phyloP scores from a whole-genome alignment of 2,329 filamentous ascomycete species.

The Helminthosporium solani region DNA sequence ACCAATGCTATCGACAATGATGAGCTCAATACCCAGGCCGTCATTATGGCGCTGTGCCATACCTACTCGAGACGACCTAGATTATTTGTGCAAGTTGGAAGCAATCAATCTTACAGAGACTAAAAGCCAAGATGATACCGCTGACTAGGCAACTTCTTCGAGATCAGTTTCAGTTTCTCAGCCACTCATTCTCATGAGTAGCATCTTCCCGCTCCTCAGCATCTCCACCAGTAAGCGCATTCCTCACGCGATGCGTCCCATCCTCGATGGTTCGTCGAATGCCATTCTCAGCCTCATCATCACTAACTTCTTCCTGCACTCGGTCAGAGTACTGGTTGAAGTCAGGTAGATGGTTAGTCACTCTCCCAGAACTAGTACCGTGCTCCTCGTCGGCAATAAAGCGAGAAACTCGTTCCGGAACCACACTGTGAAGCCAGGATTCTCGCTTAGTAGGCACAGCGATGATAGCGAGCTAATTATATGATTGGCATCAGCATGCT shows the following conservation, averaged over 20 bases:
- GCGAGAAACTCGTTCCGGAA: slow-evolving; percentile 34
- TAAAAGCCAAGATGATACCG: too few species aligned
- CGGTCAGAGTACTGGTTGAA: slow-evolving; percentile 33
- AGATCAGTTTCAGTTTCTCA: neutral
- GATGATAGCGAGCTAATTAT: slow-evolving; percentile 36
- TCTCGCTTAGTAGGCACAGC: slow-evolving; percentile 30
- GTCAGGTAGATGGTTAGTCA: slow-evolving; percentile 34
- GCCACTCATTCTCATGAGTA: slow-evolving; percentile 27
- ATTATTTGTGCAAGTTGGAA: too few species aligned
- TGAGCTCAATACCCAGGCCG: too few species aligned
- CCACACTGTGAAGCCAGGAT: slow-evolving; percentile 34
- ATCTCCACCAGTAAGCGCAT: slow-evolving; percentile 14
- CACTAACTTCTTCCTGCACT: slow-evolving; percentile 26
- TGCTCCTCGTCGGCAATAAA: slow-evolving; percentile 34
- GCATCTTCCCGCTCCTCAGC: slow-evolving; percentile 15
- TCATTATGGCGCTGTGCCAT: too few species aligned
- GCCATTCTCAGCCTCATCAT: slow-evolving; percentile 17
- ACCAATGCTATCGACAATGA: too few species aligned
- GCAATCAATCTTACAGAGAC: too few species aligned
- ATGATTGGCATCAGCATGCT: neutral
- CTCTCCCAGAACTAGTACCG: slow-evolving; percentile 17
- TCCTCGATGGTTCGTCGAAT: slow-evolving; percentile 22
- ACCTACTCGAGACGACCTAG: too few species aligned
- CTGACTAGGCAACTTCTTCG: too few species aligned
- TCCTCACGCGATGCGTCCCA: slow-evolving; percentile 18